Evolutionary conservation across 805 yeast species (phyloP).

Genomic region (Saturnispora bothae): DNA sequence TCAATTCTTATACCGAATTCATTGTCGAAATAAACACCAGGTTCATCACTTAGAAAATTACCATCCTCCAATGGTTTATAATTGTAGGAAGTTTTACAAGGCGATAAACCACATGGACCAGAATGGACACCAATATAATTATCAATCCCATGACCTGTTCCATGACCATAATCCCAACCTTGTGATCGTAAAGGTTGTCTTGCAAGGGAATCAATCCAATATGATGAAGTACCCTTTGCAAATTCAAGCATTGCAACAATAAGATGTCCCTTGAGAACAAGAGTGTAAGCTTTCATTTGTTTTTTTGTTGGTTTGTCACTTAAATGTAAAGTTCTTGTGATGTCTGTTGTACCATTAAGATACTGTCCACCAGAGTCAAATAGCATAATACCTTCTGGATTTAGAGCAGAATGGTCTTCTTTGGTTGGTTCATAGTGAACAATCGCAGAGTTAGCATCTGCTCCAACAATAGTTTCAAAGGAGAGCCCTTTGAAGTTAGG

Average conservation of each 20-base stretch:
- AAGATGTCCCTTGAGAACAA: conserved; percentile 86
- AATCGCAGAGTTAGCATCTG: conserved; percentile 67
- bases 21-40: conserved; percentile 89
- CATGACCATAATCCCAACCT: conserved; percentile 85
- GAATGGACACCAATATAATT: conserved; percentile 87
- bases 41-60: conserved; percentile 80
- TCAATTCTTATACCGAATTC: conserved; percentile 85
- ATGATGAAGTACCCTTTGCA: conserved; percentile 68
- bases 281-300: conserved; percentile 59
- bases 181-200: conserved; percentile 72
- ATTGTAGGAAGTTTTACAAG: conserved; percentile 24
- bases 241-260: conserved; percentile 74
- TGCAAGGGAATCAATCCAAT: conserved; percentile 69
- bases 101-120: conserved; percentile 79
- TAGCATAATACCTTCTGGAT: conserved; percentile 58
- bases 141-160: conserved; percentile 98
- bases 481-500: conserved; percentile 54
- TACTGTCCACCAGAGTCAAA: conserved; percentile 90
- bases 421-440: conserved; percentile 66
- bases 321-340: conserved; percentile 80
- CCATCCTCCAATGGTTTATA: conserved; percentile 51
- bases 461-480: conserved; percentile 65
- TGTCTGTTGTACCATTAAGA: conserved; percentile 91
- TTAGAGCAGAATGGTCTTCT: conserved; percentile 48
- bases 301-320: conserved; percentile 39